phyloP scores from a whole-genome alignment of 1,139 yeast genomes.

The Suhomyces bolitotheri region DNA sequence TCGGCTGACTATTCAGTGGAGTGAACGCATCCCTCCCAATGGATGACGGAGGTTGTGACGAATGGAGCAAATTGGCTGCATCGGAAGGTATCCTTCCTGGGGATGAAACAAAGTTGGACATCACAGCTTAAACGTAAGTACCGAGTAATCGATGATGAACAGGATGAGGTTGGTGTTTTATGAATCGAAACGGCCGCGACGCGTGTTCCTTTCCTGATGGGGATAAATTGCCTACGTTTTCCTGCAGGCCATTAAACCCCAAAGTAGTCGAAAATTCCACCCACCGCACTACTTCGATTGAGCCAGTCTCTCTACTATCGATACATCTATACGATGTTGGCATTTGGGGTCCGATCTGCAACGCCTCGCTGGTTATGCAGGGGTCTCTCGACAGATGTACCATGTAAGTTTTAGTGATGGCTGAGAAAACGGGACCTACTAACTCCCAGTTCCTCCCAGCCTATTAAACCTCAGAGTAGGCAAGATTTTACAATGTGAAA shows the following conservation, averaged over 20 bases:
- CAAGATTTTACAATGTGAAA: slow-evolving; percentile 37
- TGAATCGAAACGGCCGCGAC: slow-evolving; percentile 16
- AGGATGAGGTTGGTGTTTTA: slow-evolving; percentile 5
- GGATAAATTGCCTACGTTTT: slow-evolving; percentile 20
- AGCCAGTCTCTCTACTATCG: too few relatives aligned
- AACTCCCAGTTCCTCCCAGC: slow-evolving; percentile 23
- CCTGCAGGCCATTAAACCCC: slow-evolving; percentile 2
- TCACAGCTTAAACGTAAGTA: slow-evolving; percentile 11
- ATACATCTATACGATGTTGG: too few relatives aligned
- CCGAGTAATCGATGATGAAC: not conserved
- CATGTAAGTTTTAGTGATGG: slow-evolving; percentile 1
- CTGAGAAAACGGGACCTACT: too few relatives aligned
- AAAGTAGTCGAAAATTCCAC: too few relatives aligned
- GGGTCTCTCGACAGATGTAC: not conserved
- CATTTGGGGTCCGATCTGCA: too few relatives aligned
- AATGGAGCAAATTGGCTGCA: slow-evolving; percentile 43
- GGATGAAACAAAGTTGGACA: slow-evolving; percentile 50
- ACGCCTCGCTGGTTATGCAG: too few relatives aligned
- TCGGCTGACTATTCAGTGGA: slow-evolving; percentile 21
- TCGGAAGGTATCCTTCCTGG: slow-evolving; percentile 50
- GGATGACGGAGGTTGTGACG: slow-evolving; percentile 49
- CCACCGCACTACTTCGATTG: too few relatives aligned
- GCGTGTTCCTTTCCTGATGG: slow-evolving; percentile 20
- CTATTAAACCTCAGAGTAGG: slow-evolving; percentile 45
- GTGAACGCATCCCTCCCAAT: slow-evolving; percentile 36